Conservation (phyloP, 2,329 filamentous ascomycete species). For the Epichloe hybrida region DNA sequence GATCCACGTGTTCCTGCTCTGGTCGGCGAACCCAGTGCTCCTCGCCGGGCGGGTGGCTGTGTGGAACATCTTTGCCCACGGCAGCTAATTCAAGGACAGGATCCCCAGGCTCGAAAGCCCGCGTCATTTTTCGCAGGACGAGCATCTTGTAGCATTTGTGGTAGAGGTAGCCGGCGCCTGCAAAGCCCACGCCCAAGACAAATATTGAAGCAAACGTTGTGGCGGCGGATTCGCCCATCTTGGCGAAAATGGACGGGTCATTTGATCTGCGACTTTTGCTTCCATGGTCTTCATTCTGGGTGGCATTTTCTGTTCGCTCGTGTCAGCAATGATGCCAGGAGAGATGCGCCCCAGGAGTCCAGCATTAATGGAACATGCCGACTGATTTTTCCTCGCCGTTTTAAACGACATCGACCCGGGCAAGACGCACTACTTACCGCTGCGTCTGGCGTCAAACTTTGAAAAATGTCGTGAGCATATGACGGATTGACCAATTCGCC, state of each 20-base stretch:
- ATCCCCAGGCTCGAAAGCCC: constrained; percentile 84
- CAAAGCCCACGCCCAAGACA: constrained; percentile 53
- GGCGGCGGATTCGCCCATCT: constrained; percentile 61
- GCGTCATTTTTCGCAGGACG: constrained; percentile 83
- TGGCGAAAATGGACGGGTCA: constrained; percentile 32
- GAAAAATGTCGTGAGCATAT: constrained; percentile 1
- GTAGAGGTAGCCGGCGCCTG: constrained; percentile 59
- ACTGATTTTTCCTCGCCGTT: neutral
- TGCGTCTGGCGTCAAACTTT: neutral
- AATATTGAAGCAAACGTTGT: constrained; percentile 65
- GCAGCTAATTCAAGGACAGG: constrained; percentile 74
- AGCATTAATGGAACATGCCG: neutral
- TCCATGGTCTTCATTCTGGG: neutral
- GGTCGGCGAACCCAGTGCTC: constrained; percentile 63
- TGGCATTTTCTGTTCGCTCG: neutral
- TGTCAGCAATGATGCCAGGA: neutral
- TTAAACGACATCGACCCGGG: neutral
- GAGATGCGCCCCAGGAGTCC: neutral
- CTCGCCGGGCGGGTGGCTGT: constrained; percentile 24
- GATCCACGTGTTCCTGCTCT: constrained; percentile 70
- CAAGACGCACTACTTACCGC: neutral
- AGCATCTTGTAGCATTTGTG: constrained; percentile 79
- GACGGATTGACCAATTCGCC: neutral
- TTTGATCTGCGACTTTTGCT: constrained; percentile 1
- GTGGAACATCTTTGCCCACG: constrained; percentile 41